A percentile compares a stretch with the other conserved stretches of the same genome.
These are phyloP conservation scores for Abrus pulchellus DNA, from an alignment of 306 rosid genomes.

Conservation along the genomic window DNA sequence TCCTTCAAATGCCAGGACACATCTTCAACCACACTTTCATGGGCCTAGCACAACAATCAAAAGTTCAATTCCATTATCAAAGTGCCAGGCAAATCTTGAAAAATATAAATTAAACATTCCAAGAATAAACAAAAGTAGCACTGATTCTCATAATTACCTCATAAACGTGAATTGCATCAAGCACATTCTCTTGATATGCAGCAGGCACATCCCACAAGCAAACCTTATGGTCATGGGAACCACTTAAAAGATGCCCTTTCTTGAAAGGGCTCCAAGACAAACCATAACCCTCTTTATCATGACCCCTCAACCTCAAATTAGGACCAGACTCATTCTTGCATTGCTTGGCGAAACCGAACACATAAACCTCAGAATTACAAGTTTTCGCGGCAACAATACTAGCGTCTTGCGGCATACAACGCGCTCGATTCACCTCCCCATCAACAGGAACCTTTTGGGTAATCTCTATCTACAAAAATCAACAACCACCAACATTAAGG, in stretches of 20 bases:
- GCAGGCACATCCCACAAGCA: constrained; percentile 93
- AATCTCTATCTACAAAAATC: constrained; percentile 66
- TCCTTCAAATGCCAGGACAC: constrained; percentile 86
- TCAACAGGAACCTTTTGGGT: constrained; percentile 71
- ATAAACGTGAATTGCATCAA: constrained; percentile 72
- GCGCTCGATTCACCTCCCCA: constrained; percentile 95
- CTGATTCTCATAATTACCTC: constrained; percentile 58
- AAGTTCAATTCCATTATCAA: constrained; percentile 38
- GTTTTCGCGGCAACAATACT: constrained; percentile 79
- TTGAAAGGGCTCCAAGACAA: constrained; percentile 84
- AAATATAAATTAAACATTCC: not conserved
- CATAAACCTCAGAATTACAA: constrained; percentile 78
- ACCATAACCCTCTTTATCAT: constrained; percentile 94
- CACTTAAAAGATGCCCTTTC: constrained; percentile 83
- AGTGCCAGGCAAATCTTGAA: not conserved
- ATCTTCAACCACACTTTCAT: constrained; percentile 77
- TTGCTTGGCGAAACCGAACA: constrained; percentile 68
- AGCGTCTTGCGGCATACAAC: constrained; percentile 87
- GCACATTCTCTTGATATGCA: constrained; percentile 61
- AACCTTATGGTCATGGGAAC: constrained; percentile 78
- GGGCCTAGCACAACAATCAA: constrained; percentile 56
- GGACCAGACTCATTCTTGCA: constrained; percentile 61
- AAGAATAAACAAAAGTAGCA: not conserved
- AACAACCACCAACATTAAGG: not conserved
- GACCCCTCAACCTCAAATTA: constrained; percentile 89